Conservation (phyloP, 2,329 filamentous ascomycete genomes). For the Aspergillus persii region DNA sequence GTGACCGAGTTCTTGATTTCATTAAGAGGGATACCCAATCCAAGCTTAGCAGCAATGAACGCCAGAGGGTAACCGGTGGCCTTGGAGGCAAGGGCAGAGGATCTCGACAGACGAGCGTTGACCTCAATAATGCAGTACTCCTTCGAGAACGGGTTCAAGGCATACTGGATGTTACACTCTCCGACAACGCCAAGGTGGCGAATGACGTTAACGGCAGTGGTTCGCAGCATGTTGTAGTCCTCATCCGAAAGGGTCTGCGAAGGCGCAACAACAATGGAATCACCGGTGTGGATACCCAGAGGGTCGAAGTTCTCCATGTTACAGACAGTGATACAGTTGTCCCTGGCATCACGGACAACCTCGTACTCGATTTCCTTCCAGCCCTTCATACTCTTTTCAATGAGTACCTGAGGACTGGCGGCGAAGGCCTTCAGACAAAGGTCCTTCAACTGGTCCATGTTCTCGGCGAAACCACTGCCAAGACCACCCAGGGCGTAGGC, state of each 20-base stretch:
- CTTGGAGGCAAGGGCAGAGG: constrained; percentile 93
- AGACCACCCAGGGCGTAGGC: constrained; percentile 94
- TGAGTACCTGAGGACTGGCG: constrained; percentile 90
- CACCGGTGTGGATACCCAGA: constrained; percentile 94
- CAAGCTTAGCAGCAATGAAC: constrained; percentile 95
- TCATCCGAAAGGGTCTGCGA: constrained; percentile 96
- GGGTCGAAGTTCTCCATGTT: constrained; percentile 99
- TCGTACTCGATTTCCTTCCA: constrained; percentile 99
- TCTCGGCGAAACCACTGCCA: constrained; percentile 91
- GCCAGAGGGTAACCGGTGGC: constrained; percentile 94
- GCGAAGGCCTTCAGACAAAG: constrained; percentile 95
- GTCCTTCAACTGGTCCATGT: constrained; percentile 76
- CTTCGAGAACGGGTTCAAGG: constrained; percentile 87
- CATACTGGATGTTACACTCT: constrained; percentile 99
- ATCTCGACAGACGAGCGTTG: constrained; percentile 92
- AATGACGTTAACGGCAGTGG: constrained; percentile 95
- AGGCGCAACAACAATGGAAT: constrained; percentile 96
- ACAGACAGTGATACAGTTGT: constrained; percentile 99
- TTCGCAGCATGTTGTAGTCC: constrained; percentile 98
- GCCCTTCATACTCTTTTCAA: constrained; percentile 98
- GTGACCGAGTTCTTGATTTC: constrained; percentile 96
- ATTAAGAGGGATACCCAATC: constrained; percentile 90
- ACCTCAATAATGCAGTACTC: constrained; percentile 99
- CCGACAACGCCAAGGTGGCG: constrained; percentile 95
- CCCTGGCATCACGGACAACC: constrained; percentile 88